Conservation (phyloP, 768 basidiomycete species). For the Mycena haematopus region DNA sequence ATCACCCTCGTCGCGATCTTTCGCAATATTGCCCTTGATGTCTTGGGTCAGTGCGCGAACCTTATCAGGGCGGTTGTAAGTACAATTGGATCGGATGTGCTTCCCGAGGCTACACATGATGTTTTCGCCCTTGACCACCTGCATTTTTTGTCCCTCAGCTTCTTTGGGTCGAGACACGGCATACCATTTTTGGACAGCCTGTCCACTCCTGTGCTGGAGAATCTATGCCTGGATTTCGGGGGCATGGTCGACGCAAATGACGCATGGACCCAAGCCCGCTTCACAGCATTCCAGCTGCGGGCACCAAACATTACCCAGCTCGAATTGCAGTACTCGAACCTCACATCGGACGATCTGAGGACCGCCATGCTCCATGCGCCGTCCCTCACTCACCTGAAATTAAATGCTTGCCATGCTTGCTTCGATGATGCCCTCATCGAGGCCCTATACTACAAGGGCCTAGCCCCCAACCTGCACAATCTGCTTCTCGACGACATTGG, state of each 20-base stretch:
- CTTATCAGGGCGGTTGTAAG: background rate
- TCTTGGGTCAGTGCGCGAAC: background rate
- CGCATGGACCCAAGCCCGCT: background rate
- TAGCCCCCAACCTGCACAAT: background rate
- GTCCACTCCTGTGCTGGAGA: background rate
- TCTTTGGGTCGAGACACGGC: too few relatives aligned
- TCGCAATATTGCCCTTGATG: background rate
- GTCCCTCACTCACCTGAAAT: background rate
- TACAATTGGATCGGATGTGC: background rate
- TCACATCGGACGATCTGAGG: background rate
- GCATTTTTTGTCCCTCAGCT: background rate
- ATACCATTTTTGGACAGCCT: background rate
- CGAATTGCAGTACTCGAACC: background rate
- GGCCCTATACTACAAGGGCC: background rate
- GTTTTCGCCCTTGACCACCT: background rate
- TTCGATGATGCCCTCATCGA: background rate
- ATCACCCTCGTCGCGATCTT: background rate
- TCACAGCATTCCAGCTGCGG: slow-evolving; percentile 4
- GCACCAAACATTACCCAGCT: slow-evolving; percentile 6
- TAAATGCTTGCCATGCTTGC: background rate
- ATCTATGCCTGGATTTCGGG: background rate
- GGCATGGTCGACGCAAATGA: background rate
- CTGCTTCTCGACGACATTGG: background rate
- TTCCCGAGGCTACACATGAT: background rate
- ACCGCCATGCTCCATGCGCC: background rate